Evolutionary conservation across 1,139 yeast genomes (phyloP).

Genomic region (Yamadazyma dendronema): DNA sequence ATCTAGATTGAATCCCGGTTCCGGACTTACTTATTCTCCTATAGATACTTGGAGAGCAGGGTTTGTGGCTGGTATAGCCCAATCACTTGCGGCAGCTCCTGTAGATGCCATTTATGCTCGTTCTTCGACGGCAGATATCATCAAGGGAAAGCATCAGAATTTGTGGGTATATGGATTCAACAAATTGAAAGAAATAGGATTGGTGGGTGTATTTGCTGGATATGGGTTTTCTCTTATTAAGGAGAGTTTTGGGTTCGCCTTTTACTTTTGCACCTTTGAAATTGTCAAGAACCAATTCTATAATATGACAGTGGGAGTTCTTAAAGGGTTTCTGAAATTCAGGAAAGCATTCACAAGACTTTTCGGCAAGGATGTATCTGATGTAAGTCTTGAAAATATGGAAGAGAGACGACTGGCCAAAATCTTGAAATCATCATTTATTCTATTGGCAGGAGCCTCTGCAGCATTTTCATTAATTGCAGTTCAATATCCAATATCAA

Average conservation of each 20-base stretch:
- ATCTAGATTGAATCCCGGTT: slow-evolving; percentile 5
- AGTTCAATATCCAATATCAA: slow-evolving; percentile 80
- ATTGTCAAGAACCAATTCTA: slow-evolving; percentile 70
- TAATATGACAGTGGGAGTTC: slow-evolving; percentile 54
- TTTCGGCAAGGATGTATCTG: slow-evolving; percentile 25
- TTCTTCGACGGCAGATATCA: slow-evolving; percentile 70
- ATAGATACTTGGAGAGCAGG: slow-evolving; percentile 77
- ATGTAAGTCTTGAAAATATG: slow-evolving; percentile 26
- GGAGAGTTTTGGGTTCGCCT: slow-evolving; percentile 84
- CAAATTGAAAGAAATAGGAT: slow-evolving; percentile 71
- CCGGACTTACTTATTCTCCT: slow-evolving; percentile 26
- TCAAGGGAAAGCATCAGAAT: slow-evolving; percentile 66
- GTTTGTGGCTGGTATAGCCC: slow-evolving; percentile 78
- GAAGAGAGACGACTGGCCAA: slow-evolving; percentile 45
- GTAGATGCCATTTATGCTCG: slow-evolving; percentile 87
- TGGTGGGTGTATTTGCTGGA: slow-evolving; percentile 88
- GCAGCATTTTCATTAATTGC: slow-evolving; percentile 78
- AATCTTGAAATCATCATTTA: slow-evolving; percentile 65
- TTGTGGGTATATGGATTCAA: slow-evolving; percentile 74
- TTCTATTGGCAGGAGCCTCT: slow-evolving; percentile 83
- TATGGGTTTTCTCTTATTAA: slow-evolving; percentile 72
- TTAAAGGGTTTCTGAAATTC: slow-evolving; percentile 42
- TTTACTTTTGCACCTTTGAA: slow-evolving; percentile 83
- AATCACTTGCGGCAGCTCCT: slow-evolving; percentile 92
- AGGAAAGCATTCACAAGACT: slow-evolving; percentile 18